Evolutionary conservation across 352 stramenopile genomes (phyloP), one percentile per base, ranked within the genome.

Genomic region (Globisporangium ultimum): DNA sequence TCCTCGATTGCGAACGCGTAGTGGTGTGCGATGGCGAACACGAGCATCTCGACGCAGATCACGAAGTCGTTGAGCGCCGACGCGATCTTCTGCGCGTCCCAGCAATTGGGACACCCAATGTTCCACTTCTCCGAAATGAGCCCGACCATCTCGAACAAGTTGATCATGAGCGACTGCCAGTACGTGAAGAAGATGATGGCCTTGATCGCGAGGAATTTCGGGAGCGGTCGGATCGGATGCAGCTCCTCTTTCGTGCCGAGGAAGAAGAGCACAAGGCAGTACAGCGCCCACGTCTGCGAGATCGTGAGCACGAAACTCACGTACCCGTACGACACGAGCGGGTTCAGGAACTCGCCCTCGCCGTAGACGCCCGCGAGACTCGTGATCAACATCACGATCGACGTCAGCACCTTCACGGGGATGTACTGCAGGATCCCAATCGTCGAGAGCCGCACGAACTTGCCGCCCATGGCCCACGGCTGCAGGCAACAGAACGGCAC

Each of bases 151-250:
- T 96, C 88, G 48, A 97, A 65, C 53, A 93, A 71, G 47, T 80
- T 90, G 70, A 98, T 97, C 66, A 96, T 74, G 48, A 98, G 71
- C 28, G 80, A 92, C 78, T 98, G 93, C 93, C 93, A 98, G 72
- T 95, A 98, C 22, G 89, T 97, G 61, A 98, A 97, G 71, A 98
- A 98, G 41, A 98, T 96, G 55, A 98, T 95, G 6, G 84, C 86
- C 63, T 98, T 98, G 66, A 98, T 97, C 6, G 84, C 86, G 38
- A 98, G 60, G 66, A 98, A 98, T 68, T 98, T 98, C n/a, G 82
- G 84, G 61, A 97, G 80, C 42, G 92, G 92, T 14, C 89, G 74
- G 54, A 97, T 90, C 21, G 93, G 91, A 32, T 76, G 73, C 51
- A 98, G 71, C 57, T 97, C 87, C 50, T 96, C 83, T 52, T 96